A percentile compares a stretch with the other conserved stretches of the same genome.
phyloP scores from a whole-genome alignment of 208 protist species.

The Leishmania major region DNA sequence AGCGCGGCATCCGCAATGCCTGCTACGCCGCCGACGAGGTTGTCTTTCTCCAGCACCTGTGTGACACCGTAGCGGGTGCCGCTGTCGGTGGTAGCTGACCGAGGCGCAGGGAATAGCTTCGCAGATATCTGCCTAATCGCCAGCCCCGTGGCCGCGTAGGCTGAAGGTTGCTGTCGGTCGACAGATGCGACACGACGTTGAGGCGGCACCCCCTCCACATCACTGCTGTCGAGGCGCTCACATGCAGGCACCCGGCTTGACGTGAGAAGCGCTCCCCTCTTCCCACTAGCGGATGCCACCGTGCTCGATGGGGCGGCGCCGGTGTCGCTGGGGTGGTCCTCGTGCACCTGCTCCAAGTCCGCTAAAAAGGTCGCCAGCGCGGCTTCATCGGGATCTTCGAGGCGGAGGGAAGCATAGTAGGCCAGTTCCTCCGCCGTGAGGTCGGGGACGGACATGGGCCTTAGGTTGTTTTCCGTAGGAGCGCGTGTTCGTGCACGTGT shows the following conservation, averaged over 20 bases:
- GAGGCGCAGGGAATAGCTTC: not conserved
- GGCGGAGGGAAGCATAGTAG: conserved; percentile 43
- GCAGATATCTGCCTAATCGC: not conserved
- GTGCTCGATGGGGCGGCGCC: not conserved
- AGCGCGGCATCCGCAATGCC: conserved; percentile 70
- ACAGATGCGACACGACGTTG: not conserved
- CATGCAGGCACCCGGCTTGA: not conserved
- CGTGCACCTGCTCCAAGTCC: not conserved
- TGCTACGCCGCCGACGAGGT: conserved; percentile 56
- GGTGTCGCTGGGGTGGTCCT: not conserved
- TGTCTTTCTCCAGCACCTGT: conserved; percentile 40
- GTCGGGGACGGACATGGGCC: conserved; percentile 23
- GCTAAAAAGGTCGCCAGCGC: conserved; percentile 22
- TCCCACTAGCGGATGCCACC: not conserved
- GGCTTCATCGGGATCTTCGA: conserved; percentile 46
- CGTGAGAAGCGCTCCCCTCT: not conserved
- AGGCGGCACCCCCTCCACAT: not conserved
- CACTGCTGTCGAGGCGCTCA: not conserved
- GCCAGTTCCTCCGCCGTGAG: conserved; percentile 60
- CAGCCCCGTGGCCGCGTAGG: not conserved
- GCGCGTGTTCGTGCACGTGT: not conserved
- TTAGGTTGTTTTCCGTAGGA: not conserved
- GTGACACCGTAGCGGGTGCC: conserved; percentile 9
- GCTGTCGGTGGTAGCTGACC: not conserved
- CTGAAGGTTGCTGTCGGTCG: not conserved